Base-by-base conservation (phyloP, 257 asterid genomes). In the Paulownia fortunei region DNA sequence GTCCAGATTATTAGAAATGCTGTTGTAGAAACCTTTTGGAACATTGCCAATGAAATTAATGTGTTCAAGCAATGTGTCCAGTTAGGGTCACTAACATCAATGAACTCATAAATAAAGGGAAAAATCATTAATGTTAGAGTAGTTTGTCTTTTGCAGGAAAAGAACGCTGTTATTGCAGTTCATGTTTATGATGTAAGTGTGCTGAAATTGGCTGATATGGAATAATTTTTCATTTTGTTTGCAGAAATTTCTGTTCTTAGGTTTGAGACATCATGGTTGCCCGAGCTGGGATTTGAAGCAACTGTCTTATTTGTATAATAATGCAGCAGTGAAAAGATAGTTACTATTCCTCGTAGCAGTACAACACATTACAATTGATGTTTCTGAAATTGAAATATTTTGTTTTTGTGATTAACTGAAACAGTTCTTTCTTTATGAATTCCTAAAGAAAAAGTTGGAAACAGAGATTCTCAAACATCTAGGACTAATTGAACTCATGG, bases 241-340 rank as follows among this genome's bases (percentile, higher is more conserved):
- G 21, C 21, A 18, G 30, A 41, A 69, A 52, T 49, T n/a, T 76
- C 27, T 64, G 63, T 32, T 63, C 32, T 65, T 66, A 36, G 30
- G 37, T 46, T 49, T 39, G 42, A 24, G 42, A 65, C 11, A 24
- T 44, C 67, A n/a, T 54, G 72, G 54, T 12, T 36, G 27, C 58
- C 27, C 27, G n/a, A 18, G 66, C 76, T 73, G 61, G 55, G 73
- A 56, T 55, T 39, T 72, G 65, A 76, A 54, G 60, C 80, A 24
- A 10, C 15, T 59, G n/a, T 73, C 7, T 3, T 16, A n/a, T 47
- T 7, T 52, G 15, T 64, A 12, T 9, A 51, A 27, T n/a, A 54
- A 66, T 26, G 62, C 62, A 13, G 42, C 41, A 13, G 32, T 34
- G 41, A 49, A 68, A 34, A 46, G 11, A 39, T 80, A n/a, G 44